These are phyloP conservation scores for Cladosporium cucumerinum DNA, from an alignment of 2,329 filamentous ascomycete species.

Conservation along the genomic window DNA sequence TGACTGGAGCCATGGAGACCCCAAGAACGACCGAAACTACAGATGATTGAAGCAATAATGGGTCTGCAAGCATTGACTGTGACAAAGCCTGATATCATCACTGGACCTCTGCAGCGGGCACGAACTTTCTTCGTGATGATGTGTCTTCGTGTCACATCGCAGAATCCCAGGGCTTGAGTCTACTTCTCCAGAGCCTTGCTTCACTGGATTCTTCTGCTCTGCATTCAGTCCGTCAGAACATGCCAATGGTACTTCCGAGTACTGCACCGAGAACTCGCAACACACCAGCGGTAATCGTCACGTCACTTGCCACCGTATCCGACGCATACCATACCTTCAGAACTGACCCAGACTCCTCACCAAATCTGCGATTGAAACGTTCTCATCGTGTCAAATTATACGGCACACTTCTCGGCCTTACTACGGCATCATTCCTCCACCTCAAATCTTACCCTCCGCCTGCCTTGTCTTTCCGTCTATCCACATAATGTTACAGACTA, in stretches of 20 bases:
- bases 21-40: not conserved
- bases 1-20: not conserved
- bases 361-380: not conserved
- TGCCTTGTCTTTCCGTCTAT: not conserved
- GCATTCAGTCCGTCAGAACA: too few relatives aligned
- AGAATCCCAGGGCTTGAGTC: too few relatives aligned
- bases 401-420: not conserved
- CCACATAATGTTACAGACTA: not conserved
- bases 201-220: not conserved
- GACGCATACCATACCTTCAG: too few relatives aligned
- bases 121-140: not conserved
- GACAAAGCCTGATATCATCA: not conserved
- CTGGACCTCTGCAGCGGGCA: not conserved
- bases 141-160: not conserved
- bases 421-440: not conserved
- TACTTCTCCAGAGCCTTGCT: not conserved
- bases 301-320: not conserved
- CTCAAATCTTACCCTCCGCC: not conserved
- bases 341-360: too few relatives aligned
- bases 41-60: not conserved
- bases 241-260: too few relatives aligned
- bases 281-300: not conserved
- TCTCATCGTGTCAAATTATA: not conserved
- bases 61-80: not conserved
- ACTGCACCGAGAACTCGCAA: not conserved